Percentiles rank a stretch among this genome's conserved stretches.
phyloP scores from a whole-genome alignment of 1,284 basidiomycete genomes.

The Stereum hirsutum region DNA sequence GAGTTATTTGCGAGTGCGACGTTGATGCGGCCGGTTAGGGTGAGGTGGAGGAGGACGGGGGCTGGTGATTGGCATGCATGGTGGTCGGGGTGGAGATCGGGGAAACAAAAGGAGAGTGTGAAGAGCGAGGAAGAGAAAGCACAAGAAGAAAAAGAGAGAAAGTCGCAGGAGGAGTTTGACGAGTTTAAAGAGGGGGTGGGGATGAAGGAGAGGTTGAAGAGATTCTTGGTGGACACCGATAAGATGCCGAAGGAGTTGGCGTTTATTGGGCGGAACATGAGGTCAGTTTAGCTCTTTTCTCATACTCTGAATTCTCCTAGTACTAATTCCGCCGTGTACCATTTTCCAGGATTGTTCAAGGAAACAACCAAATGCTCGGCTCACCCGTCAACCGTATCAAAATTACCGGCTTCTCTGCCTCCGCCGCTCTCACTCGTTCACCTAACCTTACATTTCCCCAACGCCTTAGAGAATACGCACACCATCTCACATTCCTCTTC shows the following conservation, averaged over 20 bases:
- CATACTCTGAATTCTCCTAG: background rate
- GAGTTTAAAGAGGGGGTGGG: slow-evolving; percentile 56
- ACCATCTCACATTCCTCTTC: slow-evolving; percentile 42
- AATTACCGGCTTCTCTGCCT: slow-evolving; percentile 70
- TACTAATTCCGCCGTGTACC: background rate
- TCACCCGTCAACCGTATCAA: slow-evolving; percentile 84
- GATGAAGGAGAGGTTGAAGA: slow-evolving; percentile 57
- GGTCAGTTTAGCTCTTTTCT: slow-evolving; percentile 35
- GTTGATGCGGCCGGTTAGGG: slow-evolving; percentile 49
- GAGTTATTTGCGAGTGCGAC: slow-evolving; percentile 73
- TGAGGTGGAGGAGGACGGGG: slow-evolving; percentile 21
- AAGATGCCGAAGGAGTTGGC: slow-evolving; percentile 71
- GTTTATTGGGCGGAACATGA: slow-evolving; percentile 78
- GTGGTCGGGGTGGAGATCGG: no score
- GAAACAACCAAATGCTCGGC: slow-evolving; percentile 71
- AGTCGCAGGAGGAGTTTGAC: slow-evolving; percentile 22
- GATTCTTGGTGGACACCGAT: slow-evolving; percentile 58
- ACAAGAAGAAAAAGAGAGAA: slow-evolving; percentile 21
- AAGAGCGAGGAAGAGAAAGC: background rate
- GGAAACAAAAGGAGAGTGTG: no score
- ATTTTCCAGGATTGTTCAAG: slow-evolving; percentile 50
- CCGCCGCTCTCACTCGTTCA: slow-evolving; percentile 38
- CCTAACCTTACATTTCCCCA: slow-evolving; percentile 27
- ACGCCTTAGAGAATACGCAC: slow-evolving; percentile 38
- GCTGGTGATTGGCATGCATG: no score